These are phyloP conservation scores for Carex kokanica DNA, from an alignment of 176 grass and related monocot species.

Conservation along the genomic window DNA sequence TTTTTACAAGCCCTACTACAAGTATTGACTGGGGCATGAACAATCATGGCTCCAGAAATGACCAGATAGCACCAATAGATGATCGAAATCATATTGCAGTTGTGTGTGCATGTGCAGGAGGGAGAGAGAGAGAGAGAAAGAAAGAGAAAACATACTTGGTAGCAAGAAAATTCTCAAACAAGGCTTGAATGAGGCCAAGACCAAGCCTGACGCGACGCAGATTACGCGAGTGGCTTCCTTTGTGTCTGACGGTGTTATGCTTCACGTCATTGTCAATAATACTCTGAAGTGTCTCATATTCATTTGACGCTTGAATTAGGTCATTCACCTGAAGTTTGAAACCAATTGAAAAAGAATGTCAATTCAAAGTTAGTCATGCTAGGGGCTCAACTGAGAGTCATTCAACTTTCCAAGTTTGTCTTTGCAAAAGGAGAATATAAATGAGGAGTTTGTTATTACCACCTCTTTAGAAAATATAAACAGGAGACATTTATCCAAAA, in stretches of 20 bases:
- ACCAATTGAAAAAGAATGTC: slow-evolving; percentile 16
- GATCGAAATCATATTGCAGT: neutral
- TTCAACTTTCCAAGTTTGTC: slow-evolving; percentile 18
- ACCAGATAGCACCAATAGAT: neutral
- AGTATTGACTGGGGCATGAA: neutral
- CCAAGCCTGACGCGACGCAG: slow-evolving; percentile 86
- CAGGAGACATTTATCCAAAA: neutral
- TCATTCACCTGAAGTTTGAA: slow-evolving; percentile 66
- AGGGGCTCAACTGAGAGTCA: neutral
- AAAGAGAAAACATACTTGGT: slow-evolving; percentile 48
- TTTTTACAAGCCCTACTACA: neutral
- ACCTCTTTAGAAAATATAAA: neutral
- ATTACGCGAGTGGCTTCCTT: slow-evolving; percentile 95
- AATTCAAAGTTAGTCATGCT: neutral
- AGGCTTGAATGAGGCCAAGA: slow-evolving; percentile 79
- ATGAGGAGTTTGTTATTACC: neutral
- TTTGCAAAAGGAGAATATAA: neutral
- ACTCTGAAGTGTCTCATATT: slow-evolving; percentile 57
- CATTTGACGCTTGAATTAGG: slow-evolving; percentile 67
- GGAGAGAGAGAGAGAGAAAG: neutral
- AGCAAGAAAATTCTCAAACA: slow-evolving; percentile 76
- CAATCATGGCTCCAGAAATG: neutral
- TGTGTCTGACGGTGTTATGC: slow-evolving; percentile 65
- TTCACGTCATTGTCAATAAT: slow-evolving; percentile 84
- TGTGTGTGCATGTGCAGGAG: neutral